Evolutionary conservation across 2,329 filamentous ascomycete genomes (phyloP).

Genomic region (Colletotrichum tropicicola): DNA sequence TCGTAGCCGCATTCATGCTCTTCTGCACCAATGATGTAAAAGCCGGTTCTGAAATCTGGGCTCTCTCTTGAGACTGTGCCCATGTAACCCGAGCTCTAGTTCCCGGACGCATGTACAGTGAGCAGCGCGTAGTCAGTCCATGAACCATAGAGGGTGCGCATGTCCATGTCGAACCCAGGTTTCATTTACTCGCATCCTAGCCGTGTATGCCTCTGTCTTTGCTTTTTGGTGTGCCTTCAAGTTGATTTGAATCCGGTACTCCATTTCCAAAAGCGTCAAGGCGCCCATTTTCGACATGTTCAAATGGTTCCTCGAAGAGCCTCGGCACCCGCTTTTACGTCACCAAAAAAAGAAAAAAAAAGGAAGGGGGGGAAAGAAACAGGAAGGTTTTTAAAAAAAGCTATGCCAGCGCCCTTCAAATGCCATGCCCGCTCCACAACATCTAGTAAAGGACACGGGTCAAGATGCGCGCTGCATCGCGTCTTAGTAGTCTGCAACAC

Average conservation of each 20-base stretch:
- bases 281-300: conserved; percentile 17
- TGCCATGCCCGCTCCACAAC: not conserved
- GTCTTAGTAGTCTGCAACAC: not conserved
- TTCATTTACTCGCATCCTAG: too few species aligned
- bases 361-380: too few species aligned
- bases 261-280: conserved; percentile 8
- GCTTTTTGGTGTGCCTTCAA: conserved; percentile 13
- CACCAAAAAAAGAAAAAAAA: not conserved
- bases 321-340: conserved; percentile 2
- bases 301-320: conserved; percentile 16
- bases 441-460: conserved; percentile 56
- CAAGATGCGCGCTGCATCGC: conserved; percentile 50
- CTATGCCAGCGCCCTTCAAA: conserved; percentile 17
- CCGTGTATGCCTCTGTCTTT: not conserved
- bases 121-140: too few species aligned
- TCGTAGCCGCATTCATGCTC: too few species aligned
- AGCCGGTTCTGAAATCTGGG: too few species aligned
- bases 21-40: too few species aligned
- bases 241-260: conserved; percentile 25
- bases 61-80: too few species aligned
- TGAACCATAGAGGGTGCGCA: too few species aligned
- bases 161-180: too few species aligned
- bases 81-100: too few species aligned
- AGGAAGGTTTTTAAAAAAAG: too few species aligned
- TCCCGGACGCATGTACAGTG: too few species aligned